These are phyloP conservation scores for Lathyrus aphaca DNA, from an alignment of 306 rosid species.

Conservation along the genomic window DNA sequence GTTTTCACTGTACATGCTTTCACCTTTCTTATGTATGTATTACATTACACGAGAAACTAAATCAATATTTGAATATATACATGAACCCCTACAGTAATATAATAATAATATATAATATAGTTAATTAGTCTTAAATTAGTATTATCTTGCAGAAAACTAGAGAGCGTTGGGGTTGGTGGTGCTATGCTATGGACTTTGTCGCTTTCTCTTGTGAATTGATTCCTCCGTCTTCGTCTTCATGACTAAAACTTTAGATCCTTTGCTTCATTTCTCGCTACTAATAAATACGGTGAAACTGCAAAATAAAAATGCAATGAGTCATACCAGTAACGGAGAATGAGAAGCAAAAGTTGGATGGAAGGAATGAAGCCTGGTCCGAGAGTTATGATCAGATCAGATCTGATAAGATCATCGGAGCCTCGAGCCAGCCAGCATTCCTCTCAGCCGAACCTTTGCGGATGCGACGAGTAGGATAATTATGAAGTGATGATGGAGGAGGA, in stretches of 20 bases:
- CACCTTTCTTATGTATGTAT: constrained; percentile 48
- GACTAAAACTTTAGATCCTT: neutral
- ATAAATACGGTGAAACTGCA: neutral
- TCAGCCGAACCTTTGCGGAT: constrained; percentile 62
- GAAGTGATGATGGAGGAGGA: neutral
- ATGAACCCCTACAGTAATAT: constrained; percentile 1
- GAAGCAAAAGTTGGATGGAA: constrained; percentile 60
- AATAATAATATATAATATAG: too few species aligned
- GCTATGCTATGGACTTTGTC: neutral
- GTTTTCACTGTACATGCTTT: constrained; percentile 49
- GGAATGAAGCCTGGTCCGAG: constrained; percentile 99
- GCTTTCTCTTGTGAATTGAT: neutral
- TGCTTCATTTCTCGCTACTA: too few species aligned
- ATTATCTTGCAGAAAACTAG: constrained; percentile 38
- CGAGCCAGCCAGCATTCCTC: constrained; percentile 58
- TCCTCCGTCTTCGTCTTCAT: constrained; percentile 4
- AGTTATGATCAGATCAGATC: constrained; percentile 22
- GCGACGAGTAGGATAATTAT: neutral
- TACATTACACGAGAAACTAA: constrained; percentile 44
- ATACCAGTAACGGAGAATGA: constrained; percentile 19
- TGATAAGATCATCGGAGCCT: neutral
- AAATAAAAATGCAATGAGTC: neutral
- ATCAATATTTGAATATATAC: constrained; percentile 35
- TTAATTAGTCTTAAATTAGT: neutral
- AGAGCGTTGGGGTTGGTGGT: constrained; percentile 21